A percentile compares a stretch with the other conserved stretches of the same genome.
phyloP scores from a whole-genome alignment of 2,329 filamentous ascomycete species.

The Ustulina deusta region DNA sequence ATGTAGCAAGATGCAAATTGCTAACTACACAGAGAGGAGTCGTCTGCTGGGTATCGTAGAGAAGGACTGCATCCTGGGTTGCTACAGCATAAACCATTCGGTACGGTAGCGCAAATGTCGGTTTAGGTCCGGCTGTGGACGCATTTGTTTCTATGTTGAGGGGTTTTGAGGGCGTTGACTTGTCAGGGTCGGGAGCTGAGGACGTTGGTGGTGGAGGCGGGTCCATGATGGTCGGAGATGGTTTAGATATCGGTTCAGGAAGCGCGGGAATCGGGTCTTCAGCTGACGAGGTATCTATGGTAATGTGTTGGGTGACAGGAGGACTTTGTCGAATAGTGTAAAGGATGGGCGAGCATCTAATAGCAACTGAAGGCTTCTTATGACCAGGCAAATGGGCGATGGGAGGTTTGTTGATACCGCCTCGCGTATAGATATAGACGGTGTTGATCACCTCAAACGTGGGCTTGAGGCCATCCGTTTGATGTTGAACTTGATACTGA shows the following conservation, averaged over 20 bases:
- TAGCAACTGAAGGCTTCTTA: conserved; percentile 97
- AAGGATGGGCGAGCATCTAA: conserved; percentile 90
- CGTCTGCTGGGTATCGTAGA: conserved; percentile 97
- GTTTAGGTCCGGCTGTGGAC: conserved; percentile 68
- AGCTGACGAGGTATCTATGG: conserved; percentile 89
- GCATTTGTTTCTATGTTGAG: conserved; percentile 61
- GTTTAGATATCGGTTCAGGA: conserved; percentile 81
- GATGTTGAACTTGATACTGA: conserved; percentile 88
- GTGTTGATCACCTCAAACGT: conserved; percentile 93
- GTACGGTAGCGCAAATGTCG: conserved; percentile 88
- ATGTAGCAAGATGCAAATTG: conserved; percentile 96
- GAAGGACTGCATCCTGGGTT: conserved; percentile 91
- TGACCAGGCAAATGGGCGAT: conserved; percentile 95
- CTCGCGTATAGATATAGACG: conserved; percentile 97
- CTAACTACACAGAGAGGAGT: conserved; percentile 94
- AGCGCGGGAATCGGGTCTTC: conserved; percentile 87
- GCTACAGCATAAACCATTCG: conserved; percentile 97
- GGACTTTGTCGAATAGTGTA: conserved; percentile 81
- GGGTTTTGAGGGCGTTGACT: conserved; percentile 64
- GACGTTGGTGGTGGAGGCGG: conserved; percentile 76
- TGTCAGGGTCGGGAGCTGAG: conserved; percentile 59
- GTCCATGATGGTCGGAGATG: conserved; percentile 77
- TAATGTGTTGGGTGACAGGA: conserved; percentile 85
- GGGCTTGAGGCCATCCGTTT: conserved; percentile 72
- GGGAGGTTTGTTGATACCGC: conserved; percentile 95